phyloP scores from a whole-genome alignment of 2,329 filamentous ascomycete genomes.

The Penicillium italicum region DNA sequence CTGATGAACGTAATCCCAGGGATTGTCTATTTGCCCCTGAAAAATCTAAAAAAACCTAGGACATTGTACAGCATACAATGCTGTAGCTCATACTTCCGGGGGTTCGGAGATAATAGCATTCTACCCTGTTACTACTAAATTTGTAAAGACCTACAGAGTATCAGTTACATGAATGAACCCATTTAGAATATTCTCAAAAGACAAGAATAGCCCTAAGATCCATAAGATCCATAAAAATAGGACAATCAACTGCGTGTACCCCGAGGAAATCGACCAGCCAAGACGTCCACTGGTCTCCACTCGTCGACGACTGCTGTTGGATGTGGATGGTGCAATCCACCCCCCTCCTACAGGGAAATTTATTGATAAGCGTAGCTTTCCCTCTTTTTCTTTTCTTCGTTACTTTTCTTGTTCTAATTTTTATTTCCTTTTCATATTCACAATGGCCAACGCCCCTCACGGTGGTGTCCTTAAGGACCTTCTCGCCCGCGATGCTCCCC shows the following conservation, averaged over 20 bases:
- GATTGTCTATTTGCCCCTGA: slow-evolving; percentile 19
- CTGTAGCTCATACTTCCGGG: background rate
- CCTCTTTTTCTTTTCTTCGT: slow-evolving; percentile 1
- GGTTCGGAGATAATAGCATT: background rate
- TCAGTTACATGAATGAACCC: background rate
- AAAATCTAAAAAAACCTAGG: slow-evolving; percentile 6
- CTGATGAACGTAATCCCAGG: background rate
- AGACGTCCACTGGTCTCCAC: slow-evolving; percentile 17
- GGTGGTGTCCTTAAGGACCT: slow-evolving; percentile 98
- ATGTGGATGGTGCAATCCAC: slow-evolving; percentile 4
- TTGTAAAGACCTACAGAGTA: background rate
- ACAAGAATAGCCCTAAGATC: background rate
- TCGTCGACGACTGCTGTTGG: slow-evolving; percentile 20
- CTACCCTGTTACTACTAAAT: background rate
- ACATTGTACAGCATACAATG: background rate
- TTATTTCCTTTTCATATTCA: slow-evolving; percentile 12
- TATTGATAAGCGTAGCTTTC: slow-evolving; percentile 8
- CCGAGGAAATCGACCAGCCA: slow-evolving; percentile 5
- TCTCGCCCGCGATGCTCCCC: slow-evolving; percentile 83
- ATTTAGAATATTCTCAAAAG: background rate
- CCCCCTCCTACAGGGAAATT: slow-evolving; percentile 8
- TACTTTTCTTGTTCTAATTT: slow-evolving; percentile 1
- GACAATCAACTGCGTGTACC: background rate
- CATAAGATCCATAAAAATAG: background rate
- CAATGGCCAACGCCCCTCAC: slow-evolving; percentile 61